Evolutionary conservation across 164 flowering plant species (phyloP), one percentile per base, ranked within the genome.

Genomic region (Saururus chinensis): DNA sequence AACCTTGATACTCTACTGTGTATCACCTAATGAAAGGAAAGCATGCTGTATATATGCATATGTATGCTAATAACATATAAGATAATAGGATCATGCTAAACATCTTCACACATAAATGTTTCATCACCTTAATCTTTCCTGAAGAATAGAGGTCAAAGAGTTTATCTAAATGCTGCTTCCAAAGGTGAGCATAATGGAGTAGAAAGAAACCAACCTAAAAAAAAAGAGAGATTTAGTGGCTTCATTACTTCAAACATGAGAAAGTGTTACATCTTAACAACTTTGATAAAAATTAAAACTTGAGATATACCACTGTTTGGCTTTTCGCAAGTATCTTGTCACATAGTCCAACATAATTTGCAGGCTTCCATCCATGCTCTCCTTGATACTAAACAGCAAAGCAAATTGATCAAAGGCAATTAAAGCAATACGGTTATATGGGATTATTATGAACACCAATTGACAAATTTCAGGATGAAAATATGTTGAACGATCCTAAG

Each of bases 241-340:
- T 30, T 30, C 37, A 30, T 30, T 30, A 6, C 37, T 6, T 30
- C n/a, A 30, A 30, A 30, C 37, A 30, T 2, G 37, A 30, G 37
- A 30, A 30, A 30, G 37, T 30, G 37, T 30, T n/a, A 30, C 37
- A 30, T 30, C 6, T 30, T 30, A 30, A 30, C 2, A 30, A 30
- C n/a, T n/a, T n/a, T n/a, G n/a, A 30, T 6, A 30, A 6, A 42
- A 42, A 42, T 4, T 14, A 9, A 42, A 42, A 42, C 49, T 42
- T 14, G 17, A 42, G 49, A 4, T 9, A 42, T 10, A 90, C 98
- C 92, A 93, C 90, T 64, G 98, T 90, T 72, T 90, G 97, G 79
- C 98, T 93, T 80, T 93, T 93, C 0, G 86, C 74, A 21, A 93
- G 79, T 60, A 93, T 74, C 81, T 89, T 93, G 64, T 93, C 98